Evolutionary conservation across 192 early-diverging fungal species (phyloP).

Genomic region (Coemansia sp.): DNA sequence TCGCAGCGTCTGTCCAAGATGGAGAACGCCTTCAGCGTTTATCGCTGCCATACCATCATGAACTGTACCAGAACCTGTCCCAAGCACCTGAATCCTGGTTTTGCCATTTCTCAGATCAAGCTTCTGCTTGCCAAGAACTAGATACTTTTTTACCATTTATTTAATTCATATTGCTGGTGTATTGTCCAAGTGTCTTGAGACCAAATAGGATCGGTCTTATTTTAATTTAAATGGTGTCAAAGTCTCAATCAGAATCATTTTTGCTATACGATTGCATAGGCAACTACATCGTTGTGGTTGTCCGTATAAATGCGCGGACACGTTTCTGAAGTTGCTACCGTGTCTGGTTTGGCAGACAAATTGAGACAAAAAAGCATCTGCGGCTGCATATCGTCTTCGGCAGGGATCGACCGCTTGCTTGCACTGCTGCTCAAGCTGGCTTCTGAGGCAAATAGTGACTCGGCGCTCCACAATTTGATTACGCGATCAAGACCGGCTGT

Average conservation of each 20-base stretch:
- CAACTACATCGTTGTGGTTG: conserved; percentile 18
- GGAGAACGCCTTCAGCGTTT: conserved; percentile 95
- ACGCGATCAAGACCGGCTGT: conserved; percentile 42
- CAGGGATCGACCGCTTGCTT: no score
- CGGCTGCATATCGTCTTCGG: no score
- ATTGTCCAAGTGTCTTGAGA: background rate
- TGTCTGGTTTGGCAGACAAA: conserved; percentile 29
- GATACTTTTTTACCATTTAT: conserved; percentile 33
- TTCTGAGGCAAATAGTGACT: conserved; percentile 13
- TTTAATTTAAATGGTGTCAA: background rate
- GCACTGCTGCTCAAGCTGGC: background rate
- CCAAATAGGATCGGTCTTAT: background rate
- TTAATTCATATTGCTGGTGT: background rate
- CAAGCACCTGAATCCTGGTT: conserved; percentile 97
- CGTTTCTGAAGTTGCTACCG: conserved; percentile 17
- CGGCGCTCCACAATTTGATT: conserved; percentile 33
- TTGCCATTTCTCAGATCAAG: conserved; percentile 96
- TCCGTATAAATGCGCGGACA: conserved; percentile 22
- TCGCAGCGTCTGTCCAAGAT: conserved; percentile 79
- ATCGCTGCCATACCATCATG: conserved; percentile 99
- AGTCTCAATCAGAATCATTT: background rate
- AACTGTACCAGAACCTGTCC: conserved; percentile 97
- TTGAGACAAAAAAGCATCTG: no score
- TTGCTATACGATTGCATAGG: conserved; percentile 3
- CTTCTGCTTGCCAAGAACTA: conserved; percentile 76